Conservation (phyloP, 202 grass and related monocot genomes). For the Tripidium arundinaceum region DNA sequence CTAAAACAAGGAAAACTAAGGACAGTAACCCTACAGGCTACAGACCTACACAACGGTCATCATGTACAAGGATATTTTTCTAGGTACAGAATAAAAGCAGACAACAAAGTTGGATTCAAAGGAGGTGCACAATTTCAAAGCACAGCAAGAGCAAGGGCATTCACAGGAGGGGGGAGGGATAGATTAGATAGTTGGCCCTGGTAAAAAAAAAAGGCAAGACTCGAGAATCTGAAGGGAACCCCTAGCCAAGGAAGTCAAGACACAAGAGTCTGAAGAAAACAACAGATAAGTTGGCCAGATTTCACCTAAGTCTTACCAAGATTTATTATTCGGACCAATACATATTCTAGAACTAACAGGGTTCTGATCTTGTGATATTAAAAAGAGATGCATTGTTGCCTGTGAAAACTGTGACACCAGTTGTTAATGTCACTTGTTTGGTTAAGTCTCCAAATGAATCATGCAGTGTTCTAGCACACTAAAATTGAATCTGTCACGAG, state of each 20-base stretch:
- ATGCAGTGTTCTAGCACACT: background rate
- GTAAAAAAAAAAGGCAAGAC: background rate
- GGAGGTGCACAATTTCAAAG: background rate
- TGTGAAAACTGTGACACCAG: background rate
- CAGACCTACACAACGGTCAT: background rate
- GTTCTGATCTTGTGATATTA: background rate
- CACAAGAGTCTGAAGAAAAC: background rate
- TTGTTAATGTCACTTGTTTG: conserved; percentile 21
- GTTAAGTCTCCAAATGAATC: conserved; percentile 4
- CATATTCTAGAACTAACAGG: conserved; percentile 1
- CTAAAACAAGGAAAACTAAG: background rate
- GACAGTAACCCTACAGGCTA: background rate
- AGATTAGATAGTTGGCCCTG: background rate
- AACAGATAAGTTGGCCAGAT: background rate
- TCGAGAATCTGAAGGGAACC: background rate
- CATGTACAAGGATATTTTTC: conserved; percentile 8
- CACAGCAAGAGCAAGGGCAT: background rate
- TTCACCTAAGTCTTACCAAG: conserved; percentile 5
- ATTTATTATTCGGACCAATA: background rate
- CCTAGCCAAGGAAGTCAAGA: background rate
- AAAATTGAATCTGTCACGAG: background rate
- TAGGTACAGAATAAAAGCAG: background rate
- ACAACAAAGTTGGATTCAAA: background rate
- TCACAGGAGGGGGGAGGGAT: background rate
- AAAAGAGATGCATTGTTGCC: conserved; percentile 4